phyloP scores from a whole-genome alignment of 2,329 filamentous ascomycete genomes.

The Fusarium continuum region DNA sequence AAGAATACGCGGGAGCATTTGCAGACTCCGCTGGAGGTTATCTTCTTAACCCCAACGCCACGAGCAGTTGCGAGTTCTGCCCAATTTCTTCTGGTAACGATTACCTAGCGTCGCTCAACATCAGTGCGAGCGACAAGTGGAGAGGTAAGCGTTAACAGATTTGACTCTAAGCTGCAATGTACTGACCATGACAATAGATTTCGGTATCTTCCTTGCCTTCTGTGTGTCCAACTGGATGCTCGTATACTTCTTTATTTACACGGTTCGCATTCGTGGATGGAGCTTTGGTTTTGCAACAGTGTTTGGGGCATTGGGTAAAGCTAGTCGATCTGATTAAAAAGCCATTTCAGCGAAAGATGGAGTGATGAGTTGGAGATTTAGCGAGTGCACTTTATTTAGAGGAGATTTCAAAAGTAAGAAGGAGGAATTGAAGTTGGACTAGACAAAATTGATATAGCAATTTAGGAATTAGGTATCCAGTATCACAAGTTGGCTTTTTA shows the following conservation, averaged over 20 bases:
- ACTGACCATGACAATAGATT: conserved; percentile 48
- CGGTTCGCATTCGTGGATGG: conserved; percentile 75
- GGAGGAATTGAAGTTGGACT: neutral
- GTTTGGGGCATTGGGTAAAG: conserved; percentile 32
- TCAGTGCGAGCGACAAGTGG: conserved; percentile 70
- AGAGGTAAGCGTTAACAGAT: conserved; percentile 18
- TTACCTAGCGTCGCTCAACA: conserved; percentile 68
- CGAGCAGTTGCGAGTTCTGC: conserved; percentile 73
- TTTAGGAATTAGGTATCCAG: neutral
- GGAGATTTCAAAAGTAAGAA: neutral
- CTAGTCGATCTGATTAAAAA: conserved; percentile 31
- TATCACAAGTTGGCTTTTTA: no score
- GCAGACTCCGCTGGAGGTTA: conserved; percentile 61
- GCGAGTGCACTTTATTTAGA: neutral
- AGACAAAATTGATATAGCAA: neutral
- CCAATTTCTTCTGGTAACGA: conserved; percentile 65
- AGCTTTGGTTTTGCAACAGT: conserved; percentile 69
- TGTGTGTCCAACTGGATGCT: conserved; percentile 74
- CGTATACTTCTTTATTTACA: conserved; percentile 82
- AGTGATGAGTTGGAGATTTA: neutral
- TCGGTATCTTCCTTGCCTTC: conserved; percentile 78
- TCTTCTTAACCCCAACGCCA: conserved; percentile 68
- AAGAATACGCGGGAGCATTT: conserved; percentile 69
- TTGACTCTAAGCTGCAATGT: neutral
- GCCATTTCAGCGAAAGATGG: conserved; percentile 32